These are phyloP conservation scores for Ogataea angusta DNA, from an alignment of 805 yeast species.

Conservation along the genomic window DNA sequence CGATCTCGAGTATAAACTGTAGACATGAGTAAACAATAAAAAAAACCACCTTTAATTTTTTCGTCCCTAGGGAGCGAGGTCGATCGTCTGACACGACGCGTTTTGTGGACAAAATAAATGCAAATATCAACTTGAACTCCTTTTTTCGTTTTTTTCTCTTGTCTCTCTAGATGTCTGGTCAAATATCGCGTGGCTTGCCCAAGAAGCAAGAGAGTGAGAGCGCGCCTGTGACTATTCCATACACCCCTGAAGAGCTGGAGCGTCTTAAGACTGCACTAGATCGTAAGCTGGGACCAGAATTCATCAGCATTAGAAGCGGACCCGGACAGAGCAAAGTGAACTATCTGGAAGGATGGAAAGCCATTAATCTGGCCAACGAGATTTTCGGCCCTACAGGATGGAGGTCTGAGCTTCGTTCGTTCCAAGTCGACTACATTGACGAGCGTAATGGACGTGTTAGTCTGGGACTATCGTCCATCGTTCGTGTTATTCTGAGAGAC, in stretches of 20 bases:
- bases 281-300: slow-evolving; percentile 67
- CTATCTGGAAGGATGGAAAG: slow-evolving; percentile 83
- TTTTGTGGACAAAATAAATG: slow-evolving; percentile 2
- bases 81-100: slow-evolving; percentile 9
- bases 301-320: slow-evolving; percentile 70
- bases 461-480: slow-evolving; percentile 67
- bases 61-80: not conserved
- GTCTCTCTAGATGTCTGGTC: slow-evolving; percentile 8
- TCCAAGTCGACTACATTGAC: slow-evolving; percentile 70
- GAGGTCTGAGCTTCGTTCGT: slow-evolving; percentile 65
- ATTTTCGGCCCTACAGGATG: slow-evolving; percentile 84
- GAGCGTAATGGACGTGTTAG: slow-evolving; percentile 54
- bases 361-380: slow-evolving; percentile 73
- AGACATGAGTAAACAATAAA: slow-evolving; percentile 8
- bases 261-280: slow-evolving; percentile 31
- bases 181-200: slow-evolving; percentile 14
- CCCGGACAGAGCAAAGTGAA: slow-evolving; percentile 68
- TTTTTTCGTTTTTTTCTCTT: slow-evolving; percentile 1
- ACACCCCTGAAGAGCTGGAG: slow-evolving; percentile 27
- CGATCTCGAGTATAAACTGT: slow-evolving; percentile 4
- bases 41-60: slow-evolving; percentile 1
- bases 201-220: slow-evolving; percentile 1
- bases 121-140: slow-evolving; percentile 9
- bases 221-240: slow-evolving; percentile 7
- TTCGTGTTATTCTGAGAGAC: slow-evolving; percentile 70